Evolutionary conservation across 805 yeast genomes (phyloP).

Genomic region (Clavispora carvajalis): DNA sequence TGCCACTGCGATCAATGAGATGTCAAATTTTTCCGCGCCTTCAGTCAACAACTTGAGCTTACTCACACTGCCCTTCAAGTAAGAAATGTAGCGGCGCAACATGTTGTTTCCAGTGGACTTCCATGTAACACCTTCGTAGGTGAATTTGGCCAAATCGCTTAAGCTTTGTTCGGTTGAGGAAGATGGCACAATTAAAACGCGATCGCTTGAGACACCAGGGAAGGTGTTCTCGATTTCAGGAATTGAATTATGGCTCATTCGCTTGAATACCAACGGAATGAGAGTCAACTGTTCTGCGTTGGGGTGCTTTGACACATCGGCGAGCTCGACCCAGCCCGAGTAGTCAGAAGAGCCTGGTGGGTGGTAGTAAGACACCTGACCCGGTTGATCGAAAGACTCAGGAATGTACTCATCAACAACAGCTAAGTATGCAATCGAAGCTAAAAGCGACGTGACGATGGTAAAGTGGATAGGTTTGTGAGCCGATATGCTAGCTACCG

Average conservation of each 20-base stretch:
- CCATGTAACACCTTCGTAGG: slow-evolving; percentile 50
- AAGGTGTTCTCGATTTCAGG: slow-evolving; percentile 34
- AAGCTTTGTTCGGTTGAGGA: slow-evolving; percentile 22
- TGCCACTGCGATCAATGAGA: slow-evolving; percentile 71
- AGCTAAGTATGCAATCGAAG: slow-evolving; percentile 75
- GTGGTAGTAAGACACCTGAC: slow-evolving; percentile 26
- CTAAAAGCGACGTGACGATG: slow-evolving; percentile 62
- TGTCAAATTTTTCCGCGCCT: slow-evolving; percentile 83
- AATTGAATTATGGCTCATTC: slow-evolving; percentile 31
- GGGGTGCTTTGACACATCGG: slow-evolving; percentile 35
- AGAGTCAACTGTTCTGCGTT: slow-evolving; percentile 44
- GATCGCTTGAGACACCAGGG: slow-evolving; percentile 32
- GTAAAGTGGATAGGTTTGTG: slow-evolving; percentile 84
- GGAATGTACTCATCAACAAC: slow-evolving; percentile 63
- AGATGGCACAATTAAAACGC: slow-evolving; percentile 35
- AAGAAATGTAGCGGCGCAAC: slow-evolving; percentile 52
- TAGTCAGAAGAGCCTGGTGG: slow-evolving; percentile 31
- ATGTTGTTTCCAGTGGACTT: slow-evolving; percentile 54
- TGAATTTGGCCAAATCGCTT: slow-evolving; percentile 19
- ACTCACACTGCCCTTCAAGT: slow-evolving; percentile 34
- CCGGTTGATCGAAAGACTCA: slow-evolving; percentile 35
- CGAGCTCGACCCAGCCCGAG: slow-evolving; percentile 46
- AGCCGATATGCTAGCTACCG: slow-evolving; percentile 58
- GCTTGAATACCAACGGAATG: slow-evolving; percentile 54
- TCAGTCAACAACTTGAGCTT: slow-evolving; percentile 44